Percentiles rank a stretch among this genome's conserved stretches.
phyloP scores from a whole-genome alignment of 2,329 filamentous ascomycete species.

The Hymenoscyphus occultus region DNA sequence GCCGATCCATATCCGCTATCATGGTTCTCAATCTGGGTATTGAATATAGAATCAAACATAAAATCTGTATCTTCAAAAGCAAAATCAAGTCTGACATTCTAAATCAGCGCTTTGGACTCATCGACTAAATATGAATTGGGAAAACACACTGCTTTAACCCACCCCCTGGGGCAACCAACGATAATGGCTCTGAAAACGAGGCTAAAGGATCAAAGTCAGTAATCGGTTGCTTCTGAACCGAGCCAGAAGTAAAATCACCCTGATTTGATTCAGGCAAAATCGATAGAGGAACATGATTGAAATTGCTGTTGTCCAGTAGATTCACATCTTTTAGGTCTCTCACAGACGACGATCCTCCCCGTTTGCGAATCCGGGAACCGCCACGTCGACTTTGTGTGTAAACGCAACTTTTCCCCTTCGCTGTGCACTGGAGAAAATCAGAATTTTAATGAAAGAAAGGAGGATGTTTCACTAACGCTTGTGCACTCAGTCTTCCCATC shows the following conservation, averaged over 20 bases:
- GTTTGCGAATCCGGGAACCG: slow-evolving; percentile 30
- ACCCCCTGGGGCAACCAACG: slow-evolving; percentile 41
- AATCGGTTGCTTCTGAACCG: not conserved
- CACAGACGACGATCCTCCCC: slow-evolving; percentile 8
- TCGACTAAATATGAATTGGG: too few relatives aligned
- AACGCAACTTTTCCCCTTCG: slow-evolving; percentile 31
- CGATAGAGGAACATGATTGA: slow-evolving; percentile 24
- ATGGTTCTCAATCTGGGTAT: slow-evolving; percentile 17
- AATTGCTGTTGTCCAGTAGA: slow-evolving; percentile 18
- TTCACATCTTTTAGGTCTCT: slow-evolving; percentile 2
- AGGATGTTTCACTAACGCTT: slow-evolving; percentile 38
- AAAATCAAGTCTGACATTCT: slow-evolving; percentile 38
- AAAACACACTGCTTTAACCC: slow-evolving; percentile 41
- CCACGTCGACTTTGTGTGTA: slow-evolving; percentile 34
- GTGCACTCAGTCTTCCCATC: slow-evolving; percentile 45
- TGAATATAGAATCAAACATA: slow-evolving; percentile 28
- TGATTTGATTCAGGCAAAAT: slow-evolving; percentile 19
- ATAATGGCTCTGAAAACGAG: slow-evolving; percentile 36
- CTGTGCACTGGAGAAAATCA: slow-evolving; percentile 26
- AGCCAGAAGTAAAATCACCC: slow-evolving; percentile 16
- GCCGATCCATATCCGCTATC: slow-evolving; percentile 24
- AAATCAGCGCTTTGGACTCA: not conserved
- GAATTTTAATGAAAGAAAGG: not conserved
- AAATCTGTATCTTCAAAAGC: slow-evolving; percentile 41
- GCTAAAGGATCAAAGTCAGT: slow-evolving; percentile 25